Evolutionary conservation across 768 basidiomycete genomes (phyloP).

Genomic region (Russula emetica): DNA sequence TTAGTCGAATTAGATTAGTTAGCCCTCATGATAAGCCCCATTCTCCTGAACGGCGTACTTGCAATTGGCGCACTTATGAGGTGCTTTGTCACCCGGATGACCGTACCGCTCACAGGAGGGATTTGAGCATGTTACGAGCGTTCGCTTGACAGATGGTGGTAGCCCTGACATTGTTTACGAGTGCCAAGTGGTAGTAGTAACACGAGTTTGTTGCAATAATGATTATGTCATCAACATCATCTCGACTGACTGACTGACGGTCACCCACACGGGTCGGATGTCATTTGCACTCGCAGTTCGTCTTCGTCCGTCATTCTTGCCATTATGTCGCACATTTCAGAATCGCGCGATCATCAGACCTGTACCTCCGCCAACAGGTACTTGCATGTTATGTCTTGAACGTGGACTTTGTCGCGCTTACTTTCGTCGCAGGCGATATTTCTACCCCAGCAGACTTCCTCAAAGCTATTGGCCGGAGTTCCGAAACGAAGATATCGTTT

Average conservation of each 20-base stretch:
- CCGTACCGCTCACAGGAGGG: conserved; percentile 15
- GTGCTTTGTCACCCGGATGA: conserved; percentile 20
- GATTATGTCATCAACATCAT: conserved; percentile 15
- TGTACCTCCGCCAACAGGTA: conserved; percentile 13
- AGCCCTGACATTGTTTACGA: conserved; percentile 22
- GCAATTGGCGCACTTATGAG: conserved; percentile 27
- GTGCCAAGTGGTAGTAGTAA: neutral
- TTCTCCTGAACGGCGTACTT: conserved; percentile 21
- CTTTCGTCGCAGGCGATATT: conserved; percentile 42
- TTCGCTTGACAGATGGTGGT: conserved; percentile 24
- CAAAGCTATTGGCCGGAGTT: conserved; percentile 65
- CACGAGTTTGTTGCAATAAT: neutral
- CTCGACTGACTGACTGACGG: neutral
- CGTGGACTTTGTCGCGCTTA: neutral
- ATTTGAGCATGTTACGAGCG: conserved; percentile 26
- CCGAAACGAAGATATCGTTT: conserved; percentile 58
- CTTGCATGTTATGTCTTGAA: neutral
- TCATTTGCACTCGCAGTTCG: conserved; percentile 9
- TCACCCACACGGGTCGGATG: neutral
- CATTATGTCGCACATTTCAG: conserved; percentile 17
- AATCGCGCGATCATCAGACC: neutral
- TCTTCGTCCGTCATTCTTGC: conserved; percentile 7
- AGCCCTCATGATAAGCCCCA: neutral
- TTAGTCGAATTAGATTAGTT: neutral
- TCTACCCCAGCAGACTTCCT: conserved; percentile 60